Evolutionary conservation across 1,284 basidiomycete genomes (phyloP).

Genomic region (Acaromyces ingoldii): DNA sequence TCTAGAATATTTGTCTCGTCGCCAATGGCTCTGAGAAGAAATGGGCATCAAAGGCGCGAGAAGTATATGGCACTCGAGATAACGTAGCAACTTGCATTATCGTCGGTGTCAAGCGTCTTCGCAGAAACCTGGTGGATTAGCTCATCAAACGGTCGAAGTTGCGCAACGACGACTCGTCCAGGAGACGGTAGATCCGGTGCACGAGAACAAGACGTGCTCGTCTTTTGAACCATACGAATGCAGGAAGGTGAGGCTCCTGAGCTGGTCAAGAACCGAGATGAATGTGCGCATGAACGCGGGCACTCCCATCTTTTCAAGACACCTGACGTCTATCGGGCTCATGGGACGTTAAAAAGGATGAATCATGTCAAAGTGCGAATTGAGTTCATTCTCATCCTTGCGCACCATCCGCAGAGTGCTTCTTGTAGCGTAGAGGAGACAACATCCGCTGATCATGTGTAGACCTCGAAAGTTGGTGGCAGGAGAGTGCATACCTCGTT

Average conservation of each 20-base stretch:
- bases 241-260: conserved; percentile 80
- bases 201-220: conserved; percentile 80
- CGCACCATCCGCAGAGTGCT: conserved; percentile 72
- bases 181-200: conserved; percentile 63
- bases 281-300: conserved; percentile 56
- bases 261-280: conserved; percentile 72
- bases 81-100: conserved; percentile 75
- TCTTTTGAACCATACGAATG: conserved; percentile 73
- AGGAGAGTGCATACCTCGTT: conserved; percentile 67
- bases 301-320: conserved; percentile 51
- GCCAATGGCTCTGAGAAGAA: conserved; percentile 75
- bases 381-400: conserved; percentile 63
- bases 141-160: conserved; percentile 74
- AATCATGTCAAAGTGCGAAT: conserved; percentile 75
- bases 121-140: conserved; percentile 74
- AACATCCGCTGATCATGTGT: conserved; percentile 68
- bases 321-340: conserved; percentile 83
- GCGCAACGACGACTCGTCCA: conserved; percentile 75
- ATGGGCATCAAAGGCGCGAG: conserved; percentile 73
- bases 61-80: conserved; percentile 82
- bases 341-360: conserved; percentile 79
- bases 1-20: conserved; percentile 68
- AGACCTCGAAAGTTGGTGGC: conserved; percentile 59
- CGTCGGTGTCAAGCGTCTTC: conserved; percentile 68
- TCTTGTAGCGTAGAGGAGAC: conserved; percentile 72